A percentile compares a stretch with the other conserved stretches of the same genome.
These are phyloP conservation scores for Lasiodiplodia citricola DNA, from an alignment of 2,329 filamentous ascomycete genomes.

Conservation along the genomic window DNA sequence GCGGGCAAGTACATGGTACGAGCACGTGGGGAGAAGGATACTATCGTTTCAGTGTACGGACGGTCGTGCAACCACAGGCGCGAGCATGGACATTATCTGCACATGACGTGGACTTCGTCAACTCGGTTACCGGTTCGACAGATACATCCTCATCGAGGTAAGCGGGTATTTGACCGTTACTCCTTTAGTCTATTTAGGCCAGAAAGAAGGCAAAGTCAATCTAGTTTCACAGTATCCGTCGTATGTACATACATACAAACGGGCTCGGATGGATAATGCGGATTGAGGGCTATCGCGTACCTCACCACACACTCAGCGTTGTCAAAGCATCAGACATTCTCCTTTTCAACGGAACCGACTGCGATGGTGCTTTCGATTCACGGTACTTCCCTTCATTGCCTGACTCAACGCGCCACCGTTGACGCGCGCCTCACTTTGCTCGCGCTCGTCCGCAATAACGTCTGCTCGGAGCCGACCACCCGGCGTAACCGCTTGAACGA, in stretches of 20 bases:
- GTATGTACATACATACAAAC: neutral
- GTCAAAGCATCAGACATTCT: neutral
- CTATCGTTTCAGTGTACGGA: neutral
- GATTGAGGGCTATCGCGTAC: neutral
- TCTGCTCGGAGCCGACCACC: neutral
- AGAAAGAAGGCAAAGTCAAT: neutral
- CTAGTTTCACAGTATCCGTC: neutral
- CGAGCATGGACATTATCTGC: neutral
- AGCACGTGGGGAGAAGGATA: slow-evolving; percentile 1
- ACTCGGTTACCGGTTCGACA: neutral
- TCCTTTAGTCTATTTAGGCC: neutral
- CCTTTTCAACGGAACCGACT: neutral
- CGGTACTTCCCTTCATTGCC: neutral
- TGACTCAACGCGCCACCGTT: neutral
- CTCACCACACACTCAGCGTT: neutral
- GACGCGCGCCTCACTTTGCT: neutral
- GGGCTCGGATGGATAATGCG: neutral
- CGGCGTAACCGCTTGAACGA: neutral
- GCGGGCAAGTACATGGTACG: neutral
- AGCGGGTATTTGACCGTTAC: neutral
- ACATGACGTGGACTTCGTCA: neutral
- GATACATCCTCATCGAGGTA: neutral
- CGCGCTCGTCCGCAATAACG: neutral
- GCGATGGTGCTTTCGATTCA: neutral
- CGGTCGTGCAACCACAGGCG: neutral